Evolutionary conservation across 2,329 filamentous ascomycete species (phyloP), one percentile per base, ranked within the genome.

Genomic region (Fusarium bactridioides): DNA sequence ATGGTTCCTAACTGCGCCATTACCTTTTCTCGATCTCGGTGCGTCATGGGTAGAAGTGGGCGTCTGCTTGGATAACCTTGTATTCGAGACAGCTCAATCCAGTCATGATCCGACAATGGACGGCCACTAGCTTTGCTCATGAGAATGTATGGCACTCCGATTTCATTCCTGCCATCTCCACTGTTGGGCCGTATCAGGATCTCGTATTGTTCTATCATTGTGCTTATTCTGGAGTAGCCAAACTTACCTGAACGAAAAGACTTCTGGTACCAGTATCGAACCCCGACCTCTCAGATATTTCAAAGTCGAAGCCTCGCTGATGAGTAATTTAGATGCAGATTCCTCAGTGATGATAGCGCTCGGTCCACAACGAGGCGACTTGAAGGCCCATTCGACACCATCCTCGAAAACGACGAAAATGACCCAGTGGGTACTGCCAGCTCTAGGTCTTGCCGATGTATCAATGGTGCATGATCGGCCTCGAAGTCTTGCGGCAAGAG

Each of bases 401-500:
- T 54, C 50, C 13, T 40, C 33, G 5, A 54, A 54, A 40, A 3
- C 6, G 2, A 54, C 3, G 6, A 54, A 54, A 16, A 54, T 18
- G 18, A 1, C 33, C 15, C 50, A 54, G 23, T 40, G 50, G 1
- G 25, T 40, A 18, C 50, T 54, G 1, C 50, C 50, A 7, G 50
- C 33, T 29, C 11, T 10, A 1, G 33, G 33, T 7, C 19, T 54
- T 4, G 19, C 10, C 4, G 33, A n/a, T 0, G 23, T n/a, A 10
- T 54, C 50, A 10, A 54, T 4, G 11, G 23, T 27, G 5, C 33
- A 54, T 7, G 19, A 18, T 29, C 4, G 33, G 2, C 50, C 23
- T 40, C 23, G 19, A n/a, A 40, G 19, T 7, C 0, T 27, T 40
- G 13, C 1, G 0, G 33, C 33, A 1, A 40, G 33, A 40, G 15